Evolutionary conservation across 257 asterid species (phyloP).

Genomic region (Lycium ferocissimum): DNA sequence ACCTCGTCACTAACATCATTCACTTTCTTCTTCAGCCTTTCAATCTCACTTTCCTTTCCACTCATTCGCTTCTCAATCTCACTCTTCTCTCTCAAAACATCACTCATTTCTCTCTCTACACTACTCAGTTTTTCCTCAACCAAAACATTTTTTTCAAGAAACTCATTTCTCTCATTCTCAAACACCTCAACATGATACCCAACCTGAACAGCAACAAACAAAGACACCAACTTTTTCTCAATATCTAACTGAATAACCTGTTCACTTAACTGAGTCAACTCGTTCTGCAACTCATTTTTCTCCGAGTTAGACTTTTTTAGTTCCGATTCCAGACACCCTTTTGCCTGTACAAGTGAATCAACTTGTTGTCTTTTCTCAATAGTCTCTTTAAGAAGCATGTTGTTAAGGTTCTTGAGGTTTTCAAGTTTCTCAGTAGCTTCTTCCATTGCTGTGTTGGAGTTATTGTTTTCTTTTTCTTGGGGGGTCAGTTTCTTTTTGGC

Average conservation of each 20-base stretch:
- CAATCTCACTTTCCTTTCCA: slow-evolving; percentile 53
- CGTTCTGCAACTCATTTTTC: slow-evolving; percentile 49
- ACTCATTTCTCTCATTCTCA: slow-evolving; percentile 39
- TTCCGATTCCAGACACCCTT: slow-evolving; percentile 54
- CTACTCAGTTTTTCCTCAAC: slow-evolving; percentile 42
- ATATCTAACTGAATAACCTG: slow-evolving; percentile 54
- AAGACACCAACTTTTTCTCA: slow-evolving; percentile 60
- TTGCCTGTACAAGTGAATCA: slow-evolving; percentile 55
- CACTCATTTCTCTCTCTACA: slow-evolving; percentile 51
- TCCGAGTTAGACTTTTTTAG: slow-evolving; percentile 57
- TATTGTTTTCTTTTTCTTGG: slow-evolving; percentile 30
- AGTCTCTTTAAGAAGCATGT: slow-evolving; percentile 66
- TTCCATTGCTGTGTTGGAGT: slow-evolving; percentile 42
- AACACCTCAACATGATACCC: slow-evolving; percentile 43
- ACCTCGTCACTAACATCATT: slow-evolving; percentile 44
- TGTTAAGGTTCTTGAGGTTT: slow-evolving; percentile 67
- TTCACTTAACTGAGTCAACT: slow-evolving; percentile 55
- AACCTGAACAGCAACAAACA: slow-evolving; percentile 55
- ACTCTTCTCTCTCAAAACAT: slow-evolving; percentile 43
- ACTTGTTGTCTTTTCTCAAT: slow-evolving; percentile 73
- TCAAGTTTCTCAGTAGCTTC: slow-evolving; percentile 55
- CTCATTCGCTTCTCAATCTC: slow-evolving; percentile 42
- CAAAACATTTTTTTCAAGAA: slow-evolving; percentile 21
- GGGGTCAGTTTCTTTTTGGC: slow-evolving; percentile 60
- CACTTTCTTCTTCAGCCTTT: slow-evolving; percentile 45